Base-by-base conservation (phyloP, 129 eudicot species). In the Heracleum sosnowskyi region DNA sequence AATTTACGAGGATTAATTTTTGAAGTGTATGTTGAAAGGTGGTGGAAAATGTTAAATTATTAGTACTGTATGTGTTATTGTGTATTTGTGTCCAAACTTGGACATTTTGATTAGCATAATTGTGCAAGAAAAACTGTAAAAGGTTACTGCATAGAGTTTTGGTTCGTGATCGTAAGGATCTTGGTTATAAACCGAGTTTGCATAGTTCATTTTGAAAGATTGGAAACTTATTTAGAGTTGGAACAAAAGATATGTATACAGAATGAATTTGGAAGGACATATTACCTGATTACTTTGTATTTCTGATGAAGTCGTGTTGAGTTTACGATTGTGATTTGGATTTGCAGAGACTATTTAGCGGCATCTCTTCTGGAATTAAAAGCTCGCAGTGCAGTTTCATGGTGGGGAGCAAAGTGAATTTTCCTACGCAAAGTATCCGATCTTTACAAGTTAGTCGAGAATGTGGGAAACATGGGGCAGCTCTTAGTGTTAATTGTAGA, bases 341-440 rank as follows among this genome's bases (percentile, higher is more conserved):
- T 11, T 22, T 84, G 64, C 76, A 94, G 98, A 90, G 91, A 70
- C 84, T 91, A 83, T 88, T 86, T 36, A 29, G 79, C 64, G 86
- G 91, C 81, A 83, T 86, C 80, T 66, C 87, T 74, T 77, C 80
- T 66, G 90, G 88, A 62, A 84, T 94, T 37, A 84, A 83, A 84
- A 91, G 91, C 84, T 84, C 96, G 46, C 93, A 88, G 34, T 91
- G 96, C 80, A 90, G 81, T 88, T 85, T 90, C 74, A 81, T 86
- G 80, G 85, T 74, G 42, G 92, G 97, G 76, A 88, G 63, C 63
- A 88, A 81, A 84, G 77, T 95, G 64, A 83, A 79, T 79, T 91
- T 91, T 70, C 96, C 94, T 57, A 73, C 66, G 46, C 91, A 90
- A 78, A 84, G 84, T 73, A 80, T 78, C 77, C 92, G 74, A 55